Percentiles rank a stretch among this genome's conserved stretches.
Conservation (phyloP, 805 yeast genomes). For the Wickerhamomyces bovis region DNA sequence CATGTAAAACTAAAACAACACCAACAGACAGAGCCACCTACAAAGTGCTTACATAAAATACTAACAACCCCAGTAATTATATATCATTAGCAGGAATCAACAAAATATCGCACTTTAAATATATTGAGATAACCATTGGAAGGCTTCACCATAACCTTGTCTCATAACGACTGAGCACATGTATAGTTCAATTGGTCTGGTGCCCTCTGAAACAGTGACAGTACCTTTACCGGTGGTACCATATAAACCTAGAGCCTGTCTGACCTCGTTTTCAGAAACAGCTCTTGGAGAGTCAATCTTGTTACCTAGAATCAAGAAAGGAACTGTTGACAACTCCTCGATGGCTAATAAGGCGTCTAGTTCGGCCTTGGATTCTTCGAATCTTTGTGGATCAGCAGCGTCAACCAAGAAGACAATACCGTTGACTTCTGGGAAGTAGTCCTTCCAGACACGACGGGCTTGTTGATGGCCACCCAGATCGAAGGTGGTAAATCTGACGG, state of each 20-base stretch:
- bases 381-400: constrained; percentile 94
- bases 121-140: constrained; percentile 96
- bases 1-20: too few relatives aligned
- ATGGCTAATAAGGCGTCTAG: constrained; percentile 88
- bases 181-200: constrained; percentile 89
- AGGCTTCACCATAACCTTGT: constrained; percentile 97
- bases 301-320: constrained; percentile 92
- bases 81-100: neutral
- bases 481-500: constrained; percentile 93
- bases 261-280: constrained; percentile 89
- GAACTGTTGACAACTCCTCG: constrained; percentile 85
- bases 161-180: constrained; percentile 99
- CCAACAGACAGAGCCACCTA: too few relatives aligned
- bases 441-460: constrained; percentile 99
- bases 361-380: constrained; percentile 91
- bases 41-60: too few relatives aligned
- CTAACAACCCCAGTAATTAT: neutral
- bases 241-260: constrained; percentile 81
- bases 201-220: constrained; percentile 53
- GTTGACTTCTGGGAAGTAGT: constrained; percentile 98
- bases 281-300: constrained; percentile 94
- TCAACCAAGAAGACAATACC: constrained; percentile 96
- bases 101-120: constrained; percentile 39
- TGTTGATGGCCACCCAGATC: constrained; percentile 98
- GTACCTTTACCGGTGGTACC: constrained; percentile 88